Evolutionary conservation across 805 yeast species (phyloP).

Genomic region (Kuraishia floccosa): DNA sequence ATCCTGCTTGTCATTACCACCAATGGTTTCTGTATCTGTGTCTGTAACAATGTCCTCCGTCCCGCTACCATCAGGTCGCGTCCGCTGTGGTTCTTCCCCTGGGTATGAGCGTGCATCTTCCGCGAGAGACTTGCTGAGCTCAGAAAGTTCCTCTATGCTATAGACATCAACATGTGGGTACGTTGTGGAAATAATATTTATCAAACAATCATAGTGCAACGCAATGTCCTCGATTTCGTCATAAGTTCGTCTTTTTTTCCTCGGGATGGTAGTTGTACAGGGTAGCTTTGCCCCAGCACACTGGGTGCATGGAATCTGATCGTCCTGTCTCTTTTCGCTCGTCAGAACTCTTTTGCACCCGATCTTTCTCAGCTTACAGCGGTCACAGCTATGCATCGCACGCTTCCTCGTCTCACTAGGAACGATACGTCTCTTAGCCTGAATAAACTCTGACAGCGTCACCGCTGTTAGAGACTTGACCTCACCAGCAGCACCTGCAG

Average conservation of each 20-base stretch:
- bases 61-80: too few relatives aligned
- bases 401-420: conserved; percentile 8
- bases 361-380: conserved; percentile 31
- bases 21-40: too few relatives aligned
- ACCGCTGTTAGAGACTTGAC: too few relatives aligned
- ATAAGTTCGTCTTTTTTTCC: conserved; percentile 27
- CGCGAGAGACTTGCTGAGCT: conserved; percentile 20
- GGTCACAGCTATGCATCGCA: conserved; percentile 32
- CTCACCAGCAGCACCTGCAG: too few relatives aligned
- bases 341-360: conserved; percentile 25
- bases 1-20: too few relatives aligned
- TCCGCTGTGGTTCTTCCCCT: too few relatives aligned
- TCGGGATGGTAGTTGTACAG: conserved; percentile 28
- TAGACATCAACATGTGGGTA: conserved; percentile 32
- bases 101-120: conserved; percentile 21
- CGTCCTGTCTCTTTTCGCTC: conserved; percentile 20
- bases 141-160: conserved; percentile 27
- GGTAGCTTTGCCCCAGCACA: conserved; percentile 24
- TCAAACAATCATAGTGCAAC: conserved; percentile 28
- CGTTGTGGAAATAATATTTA: conserved; percentile 24
- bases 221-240: conserved; percentile 31
- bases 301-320: conserved; percentile 24
- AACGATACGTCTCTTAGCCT: conserved; percentile 1
- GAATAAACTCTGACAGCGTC: too few relatives aligned
- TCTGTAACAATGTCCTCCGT: too few relatives aligned